Base-by-base conservation (phyloP, 2,329 filamentous ascomycete species). In the Calonectria pteridis region DNA sequence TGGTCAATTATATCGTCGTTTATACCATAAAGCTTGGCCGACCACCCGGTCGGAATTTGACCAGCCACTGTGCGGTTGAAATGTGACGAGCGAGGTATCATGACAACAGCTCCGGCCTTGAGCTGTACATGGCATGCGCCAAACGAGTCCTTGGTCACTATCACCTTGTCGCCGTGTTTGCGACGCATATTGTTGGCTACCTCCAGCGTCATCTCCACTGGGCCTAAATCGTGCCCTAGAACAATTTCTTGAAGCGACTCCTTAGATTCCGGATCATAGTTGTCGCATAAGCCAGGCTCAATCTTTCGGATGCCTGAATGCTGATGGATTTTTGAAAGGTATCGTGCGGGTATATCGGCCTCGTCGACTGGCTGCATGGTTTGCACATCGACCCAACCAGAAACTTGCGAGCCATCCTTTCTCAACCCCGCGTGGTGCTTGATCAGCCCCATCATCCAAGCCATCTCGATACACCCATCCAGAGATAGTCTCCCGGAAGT, bases 401-500 rank as follows among this genome's bases (percentile, higher is more conserved):
- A 46, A 10, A 46, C 95, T 87, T 99, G 98, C 77, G 94, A 94
- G 88, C 98, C 94, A 84, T 96, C 97, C 89, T 99, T 99, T 84
- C 98, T 92, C 37, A 93, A 93, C 23, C 97, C 97, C 80, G 98
- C 98, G 89, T 98, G 95, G 85, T 99, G 98, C 90, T 96, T 98
- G 88, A 99, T 98, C 73, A 98, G 92, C 82, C 97, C 97, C 96
- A 98, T 99, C 85, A 99, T 95, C 97, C 97, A 99, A 37, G 97
- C 96, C 97, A 99, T 99, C 86, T 99, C 97, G 74, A 99, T 93
- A 82, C 97, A 98, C 31, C 97, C 97, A 85, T 99, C 97, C 18
- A 99, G 91, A 13, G 97, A 98, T 88, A 99, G 99, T 82, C 98
- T 91, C 83, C 97, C 97, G 78, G 95, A 93, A 1, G 97, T 95